Base-by-base conservation (phyloP, 805 yeast genomes). In the Metschnikowia amazonensis region DNA sequence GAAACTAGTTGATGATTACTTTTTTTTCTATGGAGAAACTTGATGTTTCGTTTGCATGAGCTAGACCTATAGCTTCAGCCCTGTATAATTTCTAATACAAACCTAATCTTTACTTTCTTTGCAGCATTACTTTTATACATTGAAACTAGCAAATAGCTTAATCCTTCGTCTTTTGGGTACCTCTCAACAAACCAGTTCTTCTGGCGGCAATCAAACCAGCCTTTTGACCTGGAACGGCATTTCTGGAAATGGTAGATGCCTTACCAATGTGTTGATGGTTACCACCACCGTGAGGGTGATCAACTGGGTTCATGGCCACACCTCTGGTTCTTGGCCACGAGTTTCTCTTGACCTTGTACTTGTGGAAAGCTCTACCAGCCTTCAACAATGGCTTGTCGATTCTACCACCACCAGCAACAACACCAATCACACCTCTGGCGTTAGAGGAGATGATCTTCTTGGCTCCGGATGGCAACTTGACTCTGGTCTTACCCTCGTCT, bases 271-370 rank as follows among this genome's bases (percentile, higher is more conserved):
- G 98, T 83, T 92, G 98, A 80, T 92, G 98, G 96, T 90, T 90
- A 92, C 99, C 99, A 92, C 99, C 98, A 88, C 99, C 99, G 78
- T 92, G 99, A 76, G 99, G 99, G 83, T 92, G 99, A 76, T 92
- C 99, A 76, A 92, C 99, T 77, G 98, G 98, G 82, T 92, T 92
- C 99, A 94, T 92, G 76, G 99, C 99, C 74, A 92, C 98, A 92
- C 98, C 99, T 83, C 98, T 89, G 72, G 98, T 94, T 87, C 89
- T 90, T 79, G 99, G 99, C 98, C 98, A 94, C 62, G 96, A 89
- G 96, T 94, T 89, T 82, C 98, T 84, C 38, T 35, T 35, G 20
- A 14, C 38, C 38, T 23, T 35, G 38, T 35, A 35, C 29, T 35
- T 35, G 90, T 92, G 97, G 96, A 84, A 92, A 62, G 99, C 99